These are phyloP conservation scores for Chloromonas sp. DNA, from an alignment of 163 green algal species.

Conservation along the genomic window DNA sequence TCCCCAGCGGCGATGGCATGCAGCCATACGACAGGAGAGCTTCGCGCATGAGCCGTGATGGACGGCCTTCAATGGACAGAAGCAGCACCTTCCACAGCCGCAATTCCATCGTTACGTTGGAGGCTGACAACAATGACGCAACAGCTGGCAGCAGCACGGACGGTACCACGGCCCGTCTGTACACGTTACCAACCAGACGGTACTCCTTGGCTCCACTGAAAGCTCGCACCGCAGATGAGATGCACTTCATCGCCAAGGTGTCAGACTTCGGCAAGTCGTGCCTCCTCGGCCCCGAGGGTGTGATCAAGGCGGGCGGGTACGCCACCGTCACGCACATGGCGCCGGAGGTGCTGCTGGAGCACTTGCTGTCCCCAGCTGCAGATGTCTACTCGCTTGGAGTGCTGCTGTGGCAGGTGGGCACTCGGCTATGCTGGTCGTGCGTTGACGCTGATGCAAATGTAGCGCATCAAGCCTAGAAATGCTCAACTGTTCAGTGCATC, in stretches of 20 bases:
- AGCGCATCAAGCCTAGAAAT: no score
- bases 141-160: no score
- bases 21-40: no score
- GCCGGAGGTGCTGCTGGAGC: slow-evolving; percentile 17
- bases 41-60: no score
- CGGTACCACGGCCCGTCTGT: neutral
- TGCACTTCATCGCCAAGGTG: slow-evolving; percentile 24
- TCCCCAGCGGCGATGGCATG: no score
- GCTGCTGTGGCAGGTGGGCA: slow-evolving; percentile 38
- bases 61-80: no score
- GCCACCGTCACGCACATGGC: slow-evolving; percentile 46
- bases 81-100: no score
- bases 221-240: neutral
- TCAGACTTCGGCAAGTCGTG: slow-evolving; percentile 31
- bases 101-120: no score
- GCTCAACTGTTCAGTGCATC: no score
- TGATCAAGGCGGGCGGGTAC: slow-evolving; percentile 13
- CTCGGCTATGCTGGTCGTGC: no score
- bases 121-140: no score
- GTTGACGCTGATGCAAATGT: no score
- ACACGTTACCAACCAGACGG: neutral
- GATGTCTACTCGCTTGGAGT: slow-evolving; percentile 60
- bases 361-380: slow-evolving; percentile 26
- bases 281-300: neutral
- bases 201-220: neutral